Evolutionary conservation across 2,329 filamentous ascomycete species (phyloP), one percentile per base, ranked within the genome.

Genomic region (Waltergamsia citrina): DNA sequence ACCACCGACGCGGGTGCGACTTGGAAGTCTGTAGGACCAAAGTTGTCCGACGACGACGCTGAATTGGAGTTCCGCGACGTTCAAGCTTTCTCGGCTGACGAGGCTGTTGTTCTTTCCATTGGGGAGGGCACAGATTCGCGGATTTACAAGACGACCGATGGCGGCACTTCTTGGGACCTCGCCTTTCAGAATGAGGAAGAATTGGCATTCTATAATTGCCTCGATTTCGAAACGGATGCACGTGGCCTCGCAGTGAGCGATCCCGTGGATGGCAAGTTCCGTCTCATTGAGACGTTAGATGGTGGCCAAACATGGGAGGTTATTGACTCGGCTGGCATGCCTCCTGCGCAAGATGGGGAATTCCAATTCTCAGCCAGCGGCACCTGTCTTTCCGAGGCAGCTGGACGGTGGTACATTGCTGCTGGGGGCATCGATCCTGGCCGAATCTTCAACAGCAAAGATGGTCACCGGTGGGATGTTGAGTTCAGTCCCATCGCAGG

Each of bases 41-140:
- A 17, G n/a, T 36, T 51, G 22, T 21, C 45, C 1, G 30, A 16
- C 8, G 41, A 42, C 6, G 47, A 48, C 37, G 33, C 42, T 2
- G 41, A 37, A 11, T 46, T 54, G 15, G 45, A 56, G 29, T 56
- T 54, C 45, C 52, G 52, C 28, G 52, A 56, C 43, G 36, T 56
- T 8, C 43, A 67, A 18, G 56, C 62, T 4, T 51, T 66, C 34
- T 57, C 59, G 9, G 52, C 56, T 15, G 55, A 64, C 24, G 55
- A 56, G 34, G 54, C 56, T 16, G 47, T 64, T 38, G 48, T 57
- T 8, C 54, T 67, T 4, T 56, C 59, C 14, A 54, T 57, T 31
- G 52, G 52, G 33, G 42, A 45, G 17, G 50, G 51, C 18, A 32
- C 40, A 12, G 44, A 45, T 19, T 57, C 53, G 33, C 49, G 54